phyloP scores from a whole-genome alignment of 1,139 yeast genomes.

The Starmera stellimalicola region DNA sequence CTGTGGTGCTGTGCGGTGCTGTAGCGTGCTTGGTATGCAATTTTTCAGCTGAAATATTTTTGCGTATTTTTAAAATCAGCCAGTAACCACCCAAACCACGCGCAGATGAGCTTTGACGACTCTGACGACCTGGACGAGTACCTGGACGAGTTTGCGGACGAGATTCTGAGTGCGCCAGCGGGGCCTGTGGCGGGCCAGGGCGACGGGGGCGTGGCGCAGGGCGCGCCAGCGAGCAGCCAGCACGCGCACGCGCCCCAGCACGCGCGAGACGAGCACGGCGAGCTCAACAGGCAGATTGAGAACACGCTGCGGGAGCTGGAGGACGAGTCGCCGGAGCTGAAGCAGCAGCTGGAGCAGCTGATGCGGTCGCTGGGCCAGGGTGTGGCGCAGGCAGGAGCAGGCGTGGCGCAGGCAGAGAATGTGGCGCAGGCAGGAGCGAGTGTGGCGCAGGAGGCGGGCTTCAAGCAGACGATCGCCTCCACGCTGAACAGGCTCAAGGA shows the following conservation, averaged over 20 bases:
- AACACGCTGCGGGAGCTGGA: constrained; percentile 50
- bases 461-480: constrained; percentile 70
- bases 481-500: constrained; percentile 73
- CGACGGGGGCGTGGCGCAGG: constrained; percentile 3
- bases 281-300: constrained; percentile 23
- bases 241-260: constrained; percentile 6
- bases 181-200: constrained; percentile 4
- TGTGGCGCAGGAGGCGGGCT: constrained; percentile 29
- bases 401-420: constrained; percentile 1
- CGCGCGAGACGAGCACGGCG: constrained; percentile 1
- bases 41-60: too few species aligned
- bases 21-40: too few species aligned
- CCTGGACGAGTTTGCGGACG: constrained; percentile 71
- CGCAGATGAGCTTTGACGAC: constrained; percentile 35
- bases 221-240: constrained; percentile 1
- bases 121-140: constrained; percentile 70
- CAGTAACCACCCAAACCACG: too few species aligned
- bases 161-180: constrained; percentile 49
- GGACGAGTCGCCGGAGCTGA: constrained; percentile 51
- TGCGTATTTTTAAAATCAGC: too few species aligned
- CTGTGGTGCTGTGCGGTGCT: background rate
- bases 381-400: constrained; percentile 25
- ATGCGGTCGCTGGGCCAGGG: constrained; percentile 35
- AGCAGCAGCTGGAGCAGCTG: constrained; percentile 43
- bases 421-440: background rate